Conservation (phyloP, 495 filamentous ascomycete species). For the Beverwykella pulmonaria region DNA sequence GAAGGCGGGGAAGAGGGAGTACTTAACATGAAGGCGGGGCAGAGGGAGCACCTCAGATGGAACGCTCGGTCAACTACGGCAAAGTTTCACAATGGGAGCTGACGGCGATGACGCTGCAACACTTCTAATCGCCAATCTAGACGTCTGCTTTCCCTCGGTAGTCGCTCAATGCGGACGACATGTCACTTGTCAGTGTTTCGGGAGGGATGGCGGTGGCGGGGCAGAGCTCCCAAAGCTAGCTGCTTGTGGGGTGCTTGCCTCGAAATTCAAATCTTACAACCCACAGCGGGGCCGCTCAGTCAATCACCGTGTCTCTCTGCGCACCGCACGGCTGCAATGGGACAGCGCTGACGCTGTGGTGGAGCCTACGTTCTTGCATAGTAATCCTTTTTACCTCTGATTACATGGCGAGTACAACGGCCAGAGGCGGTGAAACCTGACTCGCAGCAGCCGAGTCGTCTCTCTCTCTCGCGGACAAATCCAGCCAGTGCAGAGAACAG, state of each 20-base stretch:
- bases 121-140: not conserved
- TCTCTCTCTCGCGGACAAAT: no score
- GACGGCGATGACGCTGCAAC: not conserved
- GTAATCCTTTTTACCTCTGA: no score
- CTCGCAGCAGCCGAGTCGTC: not conserved
- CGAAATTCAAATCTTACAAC: not conserved
- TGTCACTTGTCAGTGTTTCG: not conserved
- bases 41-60: not conserved
- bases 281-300: not conserved
- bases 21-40: not conserved
- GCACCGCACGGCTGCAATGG: not conserved
- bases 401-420: no score
- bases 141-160: not conserved
- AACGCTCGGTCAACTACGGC: not conserved
- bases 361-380: no score
- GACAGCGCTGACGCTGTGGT: not conserved
- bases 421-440: not conserved
- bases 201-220: not conserved
- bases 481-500: no score
- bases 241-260: not conserved
- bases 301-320: not conserved
- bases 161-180: not conserved
- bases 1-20: not conserved
- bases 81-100: not conserved
- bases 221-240: not conserved